Percentiles rank a stretch among this genome's conserved stretches.
Conservation (phyloP, 2,329 filamentous ascomycete species). For the Phialocephala subalpina region DNA sequence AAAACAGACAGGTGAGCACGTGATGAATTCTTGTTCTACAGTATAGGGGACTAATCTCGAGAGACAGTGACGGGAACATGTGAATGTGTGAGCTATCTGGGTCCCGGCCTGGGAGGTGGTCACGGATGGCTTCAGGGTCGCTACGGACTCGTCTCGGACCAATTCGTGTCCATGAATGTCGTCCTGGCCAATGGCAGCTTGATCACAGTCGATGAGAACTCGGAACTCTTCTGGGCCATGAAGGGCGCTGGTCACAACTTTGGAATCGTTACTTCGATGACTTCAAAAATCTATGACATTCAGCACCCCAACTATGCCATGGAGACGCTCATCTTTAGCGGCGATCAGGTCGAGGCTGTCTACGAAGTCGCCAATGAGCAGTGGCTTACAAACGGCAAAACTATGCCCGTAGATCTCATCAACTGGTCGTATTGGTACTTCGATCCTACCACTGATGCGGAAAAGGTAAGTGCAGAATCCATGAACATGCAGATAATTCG, state of each 20-base stretch:
- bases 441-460: constrained; percentile 50
- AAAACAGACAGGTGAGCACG: constrained; percentile 48
- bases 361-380: constrained; percentile 56
- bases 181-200: constrained; percentile 58
- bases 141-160: constrained; percentile 59
- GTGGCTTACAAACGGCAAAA: constrained; percentile 50
- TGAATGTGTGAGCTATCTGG: constrained; percentile 56
- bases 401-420: constrained; percentile 53
- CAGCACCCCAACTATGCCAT: constrained; percentile 47
- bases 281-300: constrained; percentile 52
- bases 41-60: not conserved
- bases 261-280: constrained; percentile 60
- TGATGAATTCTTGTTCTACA: not conserved
- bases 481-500: not conserved
- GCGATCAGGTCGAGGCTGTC: constrained; percentile 57
- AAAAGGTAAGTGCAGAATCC: constrained; percentile 43
- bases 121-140: constrained; percentile 64
- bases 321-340: constrained; percentile 53
- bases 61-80: constrained; percentile 51
- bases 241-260: constrained; percentile 66
- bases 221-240: constrained; percentile 65
- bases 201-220: constrained; percentile 47
- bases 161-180: constrained; percentile 56
- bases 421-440: constrained; percentile 60
- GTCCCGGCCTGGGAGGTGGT: constrained; percentile 63